These are phyloP conservation scores for Nitzschia sp. DNA, from an alignment of 108 stramenopile genomes.

Conservation along the genomic window DNA sequence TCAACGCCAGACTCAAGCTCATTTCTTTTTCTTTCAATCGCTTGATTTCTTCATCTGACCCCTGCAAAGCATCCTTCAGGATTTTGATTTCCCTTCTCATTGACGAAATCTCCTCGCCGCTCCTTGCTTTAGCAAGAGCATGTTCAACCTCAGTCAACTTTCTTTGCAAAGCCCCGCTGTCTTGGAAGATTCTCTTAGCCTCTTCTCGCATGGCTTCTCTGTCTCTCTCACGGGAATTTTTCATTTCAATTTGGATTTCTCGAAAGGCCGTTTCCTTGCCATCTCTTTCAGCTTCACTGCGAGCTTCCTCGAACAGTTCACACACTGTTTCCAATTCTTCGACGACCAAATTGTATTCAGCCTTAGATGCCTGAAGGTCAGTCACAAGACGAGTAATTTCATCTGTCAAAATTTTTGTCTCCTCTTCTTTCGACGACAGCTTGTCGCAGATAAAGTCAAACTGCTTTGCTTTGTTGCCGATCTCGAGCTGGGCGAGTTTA, in stretches of 20 bases:
- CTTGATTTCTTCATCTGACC: conserved; percentile 19
- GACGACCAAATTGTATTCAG: conserved; percentile 56
- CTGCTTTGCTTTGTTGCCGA: conserved; percentile 18
- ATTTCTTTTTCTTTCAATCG: conserved; percentile 27
- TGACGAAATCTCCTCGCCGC: background rate
- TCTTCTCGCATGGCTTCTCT: conserved; percentile 1
- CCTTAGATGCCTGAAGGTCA: conserved; percentile 63
- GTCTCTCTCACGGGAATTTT: conserved; percentile 11
- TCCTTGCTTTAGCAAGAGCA: conserved; percentile 3
- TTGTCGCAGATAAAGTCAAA: conserved; percentile 41
- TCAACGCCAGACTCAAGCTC: background rate
- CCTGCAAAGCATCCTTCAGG: background rate
- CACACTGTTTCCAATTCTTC: conserved; percentile 70
- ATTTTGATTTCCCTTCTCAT: background rate
- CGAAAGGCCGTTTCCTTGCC: conserved; percentile 31
- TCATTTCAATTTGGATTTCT: conserved; percentile 36
- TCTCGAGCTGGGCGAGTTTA: background rate
- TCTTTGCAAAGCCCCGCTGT: conserved; percentile 4
- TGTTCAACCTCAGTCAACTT: conserved; percentile 2
- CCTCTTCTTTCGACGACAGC: conserved; percentile 39
- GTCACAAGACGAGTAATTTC: conserved; percentile 52
- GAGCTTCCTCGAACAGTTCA: conserved; percentile 62
- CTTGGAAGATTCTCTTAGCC: conserved; percentile 1
- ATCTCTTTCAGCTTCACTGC: conserved; percentile 34
- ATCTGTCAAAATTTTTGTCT: conserved; percentile 43